Evolutionary conservation across 208 protist species (phyloP).

Genomic region (Novymonas esmeraldas): DNA sequence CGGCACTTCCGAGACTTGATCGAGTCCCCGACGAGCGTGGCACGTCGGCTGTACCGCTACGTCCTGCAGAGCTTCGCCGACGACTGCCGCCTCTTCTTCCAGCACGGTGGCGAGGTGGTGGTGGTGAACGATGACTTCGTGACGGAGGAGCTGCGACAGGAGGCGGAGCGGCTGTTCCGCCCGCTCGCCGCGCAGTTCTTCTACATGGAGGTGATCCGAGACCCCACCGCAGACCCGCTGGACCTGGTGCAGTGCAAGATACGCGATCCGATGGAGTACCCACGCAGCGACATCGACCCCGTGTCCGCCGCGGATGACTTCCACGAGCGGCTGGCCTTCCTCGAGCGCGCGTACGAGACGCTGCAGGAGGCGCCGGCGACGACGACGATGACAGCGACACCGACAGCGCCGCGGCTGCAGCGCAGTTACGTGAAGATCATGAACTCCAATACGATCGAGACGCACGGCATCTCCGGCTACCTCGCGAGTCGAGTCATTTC

Average conservation of each 20-base stretch:
- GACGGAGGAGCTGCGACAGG: conserved; percentile 69
- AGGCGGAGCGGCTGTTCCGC: conserved; percentile 66
- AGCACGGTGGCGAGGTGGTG: conserved; percentile 78
- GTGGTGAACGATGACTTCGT: conserved; percentile 90
- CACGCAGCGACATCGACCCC: conserved; percentile 28
- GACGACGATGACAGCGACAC: background rate
- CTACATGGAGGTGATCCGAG: conserved; percentile 85
- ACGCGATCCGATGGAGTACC: conserved; percentile 71
- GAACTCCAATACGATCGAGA: conserved; percentile 64
- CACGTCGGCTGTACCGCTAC: conserved; percentile 63
- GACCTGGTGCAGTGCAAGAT: conserved; percentile 75
- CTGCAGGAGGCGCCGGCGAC: conserved; percentile 29
- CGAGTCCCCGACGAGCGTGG: conserved; percentile 48
- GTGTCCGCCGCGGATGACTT: conserved; percentile 60
- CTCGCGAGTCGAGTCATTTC: conserved; percentile 76
- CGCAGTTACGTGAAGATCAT: conserved; percentile 65
- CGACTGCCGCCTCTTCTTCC: conserved; percentile 73
- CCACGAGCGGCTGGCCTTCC: conserved; percentile 45
- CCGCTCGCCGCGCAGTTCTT: conserved; percentile 60
- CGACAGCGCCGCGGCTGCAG: background rate
- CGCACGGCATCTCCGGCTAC: conserved; percentile 76
- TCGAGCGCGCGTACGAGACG: conserved; percentile 63
- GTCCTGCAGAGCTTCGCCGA: conserved; percentile 65
- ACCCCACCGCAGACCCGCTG: conserved; percentile 38
- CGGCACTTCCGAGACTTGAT: conserved; percentile 73